phyloP scores from a whole-genome alignment of 2,329 filamentous ascomycete species.

The Alternaria ventricosa region DNA sequence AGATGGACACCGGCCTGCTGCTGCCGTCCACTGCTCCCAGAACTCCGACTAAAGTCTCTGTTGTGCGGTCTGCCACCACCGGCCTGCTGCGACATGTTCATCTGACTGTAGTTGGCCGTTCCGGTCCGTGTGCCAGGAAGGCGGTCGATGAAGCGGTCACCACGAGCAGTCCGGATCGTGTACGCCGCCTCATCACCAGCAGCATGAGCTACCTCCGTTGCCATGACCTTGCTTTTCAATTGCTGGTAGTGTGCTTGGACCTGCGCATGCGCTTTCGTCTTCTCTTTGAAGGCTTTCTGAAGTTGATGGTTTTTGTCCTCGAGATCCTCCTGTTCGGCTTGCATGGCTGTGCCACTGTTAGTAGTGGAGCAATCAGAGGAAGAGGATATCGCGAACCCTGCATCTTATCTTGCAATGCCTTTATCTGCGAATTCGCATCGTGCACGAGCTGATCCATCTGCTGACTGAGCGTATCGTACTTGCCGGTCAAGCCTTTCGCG shows the following conservation, averaged over 20 bases:
- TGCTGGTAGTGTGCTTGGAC: slow-evolving; percentile 67
- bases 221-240: slow-evolving; percentile 63
- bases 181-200: slow-evolving; percentile 57
- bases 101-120: slow-evolving; percentile 29
- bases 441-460: slow-evolving; percentile 76
- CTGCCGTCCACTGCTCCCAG: slow-evolving; percentile 29
- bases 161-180: slow-evolving; percentile 33
- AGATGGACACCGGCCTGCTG: slow-evolving; percentile 28
- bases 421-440: slow-evolving; percentile 77
- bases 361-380: background rate
- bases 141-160: slow-evolving; percentile 39
- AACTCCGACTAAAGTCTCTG: slow-evolving; percentile 32
- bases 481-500: slow-evolving; percentile 74
- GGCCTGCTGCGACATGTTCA: slow-evolving; percentile 20
- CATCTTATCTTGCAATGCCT: slow-evolving; percentile 68
- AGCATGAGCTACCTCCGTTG: slow-evolving; percentile 61
- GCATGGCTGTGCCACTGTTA: slow-evolving; percentile 56
- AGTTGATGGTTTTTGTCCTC: slow-evolving; percentile 77
- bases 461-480: slow-evolving; percentile 68
- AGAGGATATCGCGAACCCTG: slow-evolving; percentile 55
- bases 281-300: slow-evolving; percentile 69
- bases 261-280: slow-evolving; percentile 71
- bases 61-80: slow-evolving; percentile 23
- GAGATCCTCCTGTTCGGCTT: slow-evolving; percentile 67
- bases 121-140: slow-evolving; percentile 39